Evolutionary conservation across 331 rosid species (phyloP), one percentile per base, ranked within the genome.

Genomic region (Erythrophleum ivorense): DNA sequence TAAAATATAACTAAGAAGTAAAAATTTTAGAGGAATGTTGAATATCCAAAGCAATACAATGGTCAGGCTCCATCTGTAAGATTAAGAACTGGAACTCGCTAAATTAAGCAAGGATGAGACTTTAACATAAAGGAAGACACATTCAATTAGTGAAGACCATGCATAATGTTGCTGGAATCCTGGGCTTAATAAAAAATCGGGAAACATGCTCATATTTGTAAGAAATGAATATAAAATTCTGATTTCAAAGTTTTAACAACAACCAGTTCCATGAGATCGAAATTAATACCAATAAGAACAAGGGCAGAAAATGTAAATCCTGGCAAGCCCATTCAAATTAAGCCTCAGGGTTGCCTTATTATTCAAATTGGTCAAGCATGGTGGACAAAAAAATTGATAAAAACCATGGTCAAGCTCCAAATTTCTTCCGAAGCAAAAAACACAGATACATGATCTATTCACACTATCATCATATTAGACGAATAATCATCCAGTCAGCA

Each of bases 361-460:
- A 50, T 50, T 31, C 9, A 31, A 72, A 31, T 52, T 50, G 12
- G 29, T 29, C 76, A 50, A 72, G 8, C 48, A 16, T 9, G 29
- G 21, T 5, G 65, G 6, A 2, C 48, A 15, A 18, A 72, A 15
- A 57, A 9, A n/a, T 72, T 15, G 6, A 72, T 5, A 3, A 52
- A 72, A 33, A 33, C 1, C 18, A 7, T 3, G 4, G 62, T 52
- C 31, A 52, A 34, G 21, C 29, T 73, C 77, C 40, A 48, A 72
- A 73, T 53, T 34, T 73, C 33, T 53, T n/a, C 64, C 64, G 11
- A 72, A 48, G n/a, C 33, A 71, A 38, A 71, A 45, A 79, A 73
- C 7, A 10, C 5, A 46, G 18, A 67, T 59, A 43, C 63, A 46
- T 60, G 6, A 58, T 59, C 36, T 36, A 73, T 78, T 29, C 79